Percentiles rank a stretch among this genome's conserved stretches.
These are phyloP conservation scores for Penicillium sp. DNA, from an alignment of 2,329 filamentous ascomycete species.

Conservation along the genomic window DNA sequence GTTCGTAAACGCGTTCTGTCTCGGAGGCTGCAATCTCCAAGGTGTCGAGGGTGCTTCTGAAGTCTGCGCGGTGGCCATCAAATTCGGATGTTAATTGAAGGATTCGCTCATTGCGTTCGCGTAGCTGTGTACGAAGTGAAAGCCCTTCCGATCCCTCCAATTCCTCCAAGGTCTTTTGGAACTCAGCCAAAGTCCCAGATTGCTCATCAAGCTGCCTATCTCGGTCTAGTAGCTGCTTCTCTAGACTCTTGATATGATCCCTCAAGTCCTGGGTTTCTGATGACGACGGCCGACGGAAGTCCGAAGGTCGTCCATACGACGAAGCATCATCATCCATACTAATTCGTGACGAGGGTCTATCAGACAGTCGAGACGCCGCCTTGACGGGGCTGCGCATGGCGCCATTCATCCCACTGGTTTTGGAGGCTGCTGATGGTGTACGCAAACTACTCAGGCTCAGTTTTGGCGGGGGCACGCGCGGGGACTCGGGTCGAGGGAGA, in stretches of 20 bases:
- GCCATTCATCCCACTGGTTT: conserved; percentile 42
- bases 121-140: conserved; percentile 76
- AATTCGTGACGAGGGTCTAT: conserved; percentile 41
- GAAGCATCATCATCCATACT: conserved; percentile 41
- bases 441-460: conserved; percentile 56
- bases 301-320: conserved; percentile 32
- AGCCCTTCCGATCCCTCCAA: conserved; percentile 73
- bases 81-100: conserved; percentile 90
- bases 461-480: conserved; percentile 60
- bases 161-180: conserved; percentile 85
- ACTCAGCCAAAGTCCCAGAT: conserved; percentile 75
- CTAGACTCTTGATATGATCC: conserved; percentile 72
- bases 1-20: conserved; percentile 89
- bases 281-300: conserved; percentile 29
- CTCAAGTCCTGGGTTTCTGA: conserved; percentile 50
- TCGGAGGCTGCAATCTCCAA: conserved; percentile 93
- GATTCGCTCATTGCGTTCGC: conserved; percentile 97
- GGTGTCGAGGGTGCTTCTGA: conserved; percentile 94
- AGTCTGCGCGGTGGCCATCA: conserved; percentile 90
- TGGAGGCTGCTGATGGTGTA: conserved; percentile 51
- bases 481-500: conserved; percentile 84
- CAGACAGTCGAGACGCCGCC: conserved; percentile 38
- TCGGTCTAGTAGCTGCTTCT: conserved; percentile 73
- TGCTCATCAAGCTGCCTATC: conserved; percentile 89
- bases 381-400: conserved; percentile 44